These are phyloP conservation scores for Cucurbita ficifolia DNA, from an alignment of 306 rosid species.

Conservation along the genomic window DNA sequence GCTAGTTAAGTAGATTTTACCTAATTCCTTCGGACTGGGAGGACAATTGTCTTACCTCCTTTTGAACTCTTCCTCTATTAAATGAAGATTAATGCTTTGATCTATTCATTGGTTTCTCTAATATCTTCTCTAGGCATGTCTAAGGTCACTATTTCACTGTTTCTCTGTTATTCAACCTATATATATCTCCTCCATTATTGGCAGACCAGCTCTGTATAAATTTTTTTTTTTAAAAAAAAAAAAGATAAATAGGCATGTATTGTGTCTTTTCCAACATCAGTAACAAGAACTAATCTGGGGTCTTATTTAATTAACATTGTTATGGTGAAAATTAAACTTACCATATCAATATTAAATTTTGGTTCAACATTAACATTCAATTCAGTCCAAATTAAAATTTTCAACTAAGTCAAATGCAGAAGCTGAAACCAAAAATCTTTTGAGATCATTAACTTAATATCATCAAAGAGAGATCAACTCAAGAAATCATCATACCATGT, in stretches of 20 bases:
- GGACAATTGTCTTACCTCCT: neutral
- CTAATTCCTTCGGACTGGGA: neutral
- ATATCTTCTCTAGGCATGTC: neutral
- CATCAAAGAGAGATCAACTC: neutral
- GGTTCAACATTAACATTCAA: neutral
- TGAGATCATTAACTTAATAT: neutral
- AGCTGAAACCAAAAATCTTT: neutral
- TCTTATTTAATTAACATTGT: neutral
- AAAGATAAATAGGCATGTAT: neutral
- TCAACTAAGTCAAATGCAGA: neutral
- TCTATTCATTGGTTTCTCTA: neutral
- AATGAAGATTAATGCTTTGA: neutral
- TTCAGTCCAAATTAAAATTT: neutral
- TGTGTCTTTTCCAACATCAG: neutral
- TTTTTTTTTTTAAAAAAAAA: too few relatives aligned
- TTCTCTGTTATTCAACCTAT: neutral
- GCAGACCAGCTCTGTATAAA: neutral
- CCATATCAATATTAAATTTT: neutral
- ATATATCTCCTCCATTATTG: neutral
- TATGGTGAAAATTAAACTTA: neutral
- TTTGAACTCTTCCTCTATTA: neutral
- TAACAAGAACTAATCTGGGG: neutral
- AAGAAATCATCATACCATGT: constrained; percentile 46
- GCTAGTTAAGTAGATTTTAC: neutral
- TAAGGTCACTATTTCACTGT: neutral